phyloP scores from a whole-genome alignment of 139 green algal genomes.

The Chlamydomonas schloesseri region DNA sequence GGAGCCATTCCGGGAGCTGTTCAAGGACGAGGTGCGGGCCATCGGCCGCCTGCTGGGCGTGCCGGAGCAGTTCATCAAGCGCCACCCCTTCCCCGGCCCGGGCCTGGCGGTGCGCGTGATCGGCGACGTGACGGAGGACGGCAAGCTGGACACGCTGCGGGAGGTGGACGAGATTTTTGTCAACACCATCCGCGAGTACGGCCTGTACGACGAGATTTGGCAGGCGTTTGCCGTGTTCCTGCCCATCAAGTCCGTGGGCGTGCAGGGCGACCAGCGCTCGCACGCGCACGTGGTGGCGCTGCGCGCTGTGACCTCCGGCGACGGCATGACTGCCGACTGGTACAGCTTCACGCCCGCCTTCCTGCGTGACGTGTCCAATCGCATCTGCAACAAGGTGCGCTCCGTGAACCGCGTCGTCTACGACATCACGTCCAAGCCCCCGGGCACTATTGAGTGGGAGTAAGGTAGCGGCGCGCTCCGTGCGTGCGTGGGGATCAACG shows the following conservation, averaged over 20 bases:
- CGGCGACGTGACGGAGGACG: slow-evolving; percentile 91
- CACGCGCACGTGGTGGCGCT: slow-evolving; percentile 96
- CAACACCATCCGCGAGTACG: slow-evolving; percentile 91
- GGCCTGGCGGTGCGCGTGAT: slow-evolving; percentile 96
- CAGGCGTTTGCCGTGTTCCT: slow-evolving; percentile 99
- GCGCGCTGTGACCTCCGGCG: slow-evolving; percentile 86
- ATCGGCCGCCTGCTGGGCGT: slow-evolving; percentile 78
- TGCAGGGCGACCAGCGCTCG: slow-evolving; percentile 96
- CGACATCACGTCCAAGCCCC: slow-evolving; percentile 98
- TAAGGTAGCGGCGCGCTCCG: slow-evolving; percentile 61
- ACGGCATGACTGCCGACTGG: slow-evolving; percentile 99
- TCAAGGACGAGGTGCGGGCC: slow-evolving; percentile 94
- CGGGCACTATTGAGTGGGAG: slow-evolving; percentile 99
- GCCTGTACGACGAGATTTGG: slow-evolving; percentile 99
- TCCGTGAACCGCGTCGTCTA: slow-evolving; percentile 98
- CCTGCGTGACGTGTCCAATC: slow-evolving; percentile 87
- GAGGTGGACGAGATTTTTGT: slow-evolving; percentile 97
- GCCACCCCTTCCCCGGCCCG: slow-evolving; percentile 97
- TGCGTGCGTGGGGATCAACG: no score
- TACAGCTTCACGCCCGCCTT: slow-evolving; percentile 96
- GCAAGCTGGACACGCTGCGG: slow-evolving; percentile 79
- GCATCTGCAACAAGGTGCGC: slow-evolving; percentile 96
- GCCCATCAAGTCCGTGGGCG: slow-evolving; percentile 86
- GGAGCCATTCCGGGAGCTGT: slow-evolving; percentile 97
- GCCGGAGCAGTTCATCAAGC: slow-evolving; percentile 88